Evolutionary conservation across 2,329 filamentous ascomycete species (phyloP), one percentile per base, ranked within the genome.

Genomic region (Trichoderma aggressivum): DNA sequence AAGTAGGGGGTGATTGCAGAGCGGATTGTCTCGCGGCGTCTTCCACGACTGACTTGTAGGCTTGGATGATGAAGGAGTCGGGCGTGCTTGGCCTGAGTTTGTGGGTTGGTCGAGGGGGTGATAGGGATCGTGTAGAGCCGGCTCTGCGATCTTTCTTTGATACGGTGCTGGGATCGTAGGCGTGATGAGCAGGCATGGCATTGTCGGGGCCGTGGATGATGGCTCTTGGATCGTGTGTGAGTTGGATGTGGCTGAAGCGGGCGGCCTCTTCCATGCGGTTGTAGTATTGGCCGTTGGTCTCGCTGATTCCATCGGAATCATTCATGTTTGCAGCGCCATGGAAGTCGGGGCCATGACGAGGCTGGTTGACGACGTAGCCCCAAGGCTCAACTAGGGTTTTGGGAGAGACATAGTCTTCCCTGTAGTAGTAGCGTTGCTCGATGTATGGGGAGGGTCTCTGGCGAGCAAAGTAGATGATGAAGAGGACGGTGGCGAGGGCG

Each of bases 401-500:
- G 1, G 78, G 74, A 3, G 77, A 72, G 43, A 72, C 47, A 24
- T 64, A 61, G 6, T 74, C 55, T 39, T 72, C 69, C 26, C 70
- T 64, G 36, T 74, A 66, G 56, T 70, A 72, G 65, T 73, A 30
- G 47, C 58, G n/a, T 21, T 68, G 30, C 36, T 75, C 47, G 50
- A 60, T 39, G 16, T 76, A 74, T 7, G 77, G 74, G 47, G 79
- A 79, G 24, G 76, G 76, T 55, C 80, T 80, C 73, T 86, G 82
- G 24, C 80, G 81, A 8, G 84, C 82, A 74, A 84, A 85, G 77
- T 89, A 84, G 1, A 87, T 72, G 65, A 81, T 74, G 64, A 88
- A 84, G 1, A 89, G 79, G 3, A 77, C 81, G 1, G 79, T 73
- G 3, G 81, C 82, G 0, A 84, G 80, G 7, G 85, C 39, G 3